These are phyloP conservation scores for Candida cerambycidarum DNA, from an alignment of 805 yeast genomes.

Conservation along the genomic window DNA sequence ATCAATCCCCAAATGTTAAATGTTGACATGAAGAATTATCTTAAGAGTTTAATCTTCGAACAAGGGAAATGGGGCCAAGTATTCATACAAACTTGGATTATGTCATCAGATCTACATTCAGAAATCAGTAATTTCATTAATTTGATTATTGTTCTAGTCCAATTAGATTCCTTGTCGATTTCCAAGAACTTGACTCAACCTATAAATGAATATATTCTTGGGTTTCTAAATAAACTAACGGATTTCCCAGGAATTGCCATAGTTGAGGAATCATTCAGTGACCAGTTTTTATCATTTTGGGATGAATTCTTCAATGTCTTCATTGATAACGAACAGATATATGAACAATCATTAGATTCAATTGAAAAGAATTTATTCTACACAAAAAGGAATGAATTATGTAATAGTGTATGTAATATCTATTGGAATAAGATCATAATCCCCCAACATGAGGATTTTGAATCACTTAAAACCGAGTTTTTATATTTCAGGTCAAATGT, in stretches of 20 bases:
- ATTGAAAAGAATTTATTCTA: constrained; percentile 17
- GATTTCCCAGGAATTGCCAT: constrained; percentile 58
- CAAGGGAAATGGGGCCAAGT: constrained; percentile 42
- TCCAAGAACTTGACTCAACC: constrained; percentile 39
- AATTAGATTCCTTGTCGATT: constrained; percentile 44
- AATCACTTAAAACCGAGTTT: constrained; percentile 53
- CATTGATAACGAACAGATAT: constrained; percentile 46
- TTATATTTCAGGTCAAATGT: constrained; percentile 68
- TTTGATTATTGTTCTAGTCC: constrained; percentile 47
- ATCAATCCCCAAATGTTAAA: constrained; percentile 43
- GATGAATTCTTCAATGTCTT: constrained; percentile 59
- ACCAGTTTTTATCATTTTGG: constrained; percentile 65
- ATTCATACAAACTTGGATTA: constrained; percentile 34
- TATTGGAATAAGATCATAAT: constrained; percentile 65
- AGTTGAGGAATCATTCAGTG: constrained; percentile 54
- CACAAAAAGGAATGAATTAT: constrained; percentile 29
- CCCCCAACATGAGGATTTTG: constrained; percentile 24
- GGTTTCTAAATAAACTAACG: constrained; percentile 53
- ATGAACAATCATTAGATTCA: constrained; percentile 17
- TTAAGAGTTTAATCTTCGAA: constrained; percentile 41
- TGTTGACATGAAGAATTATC: constrained; percentile 12
- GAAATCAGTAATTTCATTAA: constrained; percentile 44
- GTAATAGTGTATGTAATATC: constrained; percentile 53
- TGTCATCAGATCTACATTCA: constrained; percentile 29
- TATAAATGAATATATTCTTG: constrained; percentile 40